Conservation (phyloP, 2,329 filamentous ascomycete genomes). For the Aureobasidium sp. region DNA sequence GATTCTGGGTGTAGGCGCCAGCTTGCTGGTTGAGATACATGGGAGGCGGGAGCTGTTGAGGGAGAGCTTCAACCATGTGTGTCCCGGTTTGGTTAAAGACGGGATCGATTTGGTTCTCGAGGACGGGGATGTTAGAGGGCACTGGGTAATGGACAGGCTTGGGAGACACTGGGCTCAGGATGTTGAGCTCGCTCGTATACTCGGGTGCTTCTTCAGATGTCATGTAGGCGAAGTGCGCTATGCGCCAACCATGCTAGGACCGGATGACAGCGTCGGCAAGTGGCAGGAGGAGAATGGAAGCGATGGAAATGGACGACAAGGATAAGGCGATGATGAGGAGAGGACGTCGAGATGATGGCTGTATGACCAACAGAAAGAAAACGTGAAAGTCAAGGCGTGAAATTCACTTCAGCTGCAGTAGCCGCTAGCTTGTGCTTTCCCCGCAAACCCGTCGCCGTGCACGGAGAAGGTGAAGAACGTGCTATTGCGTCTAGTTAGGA, state of each 20-base stretch:
- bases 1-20: background rate
- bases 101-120: slow-evolving; percentile 66
- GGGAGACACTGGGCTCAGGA: slow-evolving; percentile 62
- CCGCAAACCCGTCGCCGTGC: background rate
- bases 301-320: slow-evolving; percentile 17
- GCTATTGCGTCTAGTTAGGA: background rate
- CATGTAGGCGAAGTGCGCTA: slow-evolving; percentile 32
- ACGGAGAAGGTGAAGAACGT: background rate
- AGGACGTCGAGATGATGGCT: slow-evolving; percentile 1
- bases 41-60: slow-evolving; percentile 7
- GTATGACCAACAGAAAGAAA: slow-evolving; percentile 13
- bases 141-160: slow-evolving; percentile 62
- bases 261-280: slow-evolving; percentile 19
- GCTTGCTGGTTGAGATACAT: background rate
- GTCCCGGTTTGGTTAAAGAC: slow-evolving; percentile 56
- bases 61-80: slow-evolving; percentile 5
- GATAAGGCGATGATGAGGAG: background rate
- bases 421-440: slow-evolving; percentile 1
- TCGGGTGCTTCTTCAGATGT: slow-evolving; percentile 48
- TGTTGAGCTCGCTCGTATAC: slow-evolving; percentile 52
- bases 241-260: slow-evolving; percentile 36
- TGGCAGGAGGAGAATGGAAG: slow-evolving; percentile 16
- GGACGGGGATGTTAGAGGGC: slow-evolving; percentile 61
- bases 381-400: slow-evolving; percentile 8
- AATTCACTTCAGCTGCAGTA: slow-evolving; percentile 8